Evolutionary conservation across 148 eudicot species (phyloP), one percentile per base, ranked within the genome.

Genomic region (Chenopodium album): DNA sequence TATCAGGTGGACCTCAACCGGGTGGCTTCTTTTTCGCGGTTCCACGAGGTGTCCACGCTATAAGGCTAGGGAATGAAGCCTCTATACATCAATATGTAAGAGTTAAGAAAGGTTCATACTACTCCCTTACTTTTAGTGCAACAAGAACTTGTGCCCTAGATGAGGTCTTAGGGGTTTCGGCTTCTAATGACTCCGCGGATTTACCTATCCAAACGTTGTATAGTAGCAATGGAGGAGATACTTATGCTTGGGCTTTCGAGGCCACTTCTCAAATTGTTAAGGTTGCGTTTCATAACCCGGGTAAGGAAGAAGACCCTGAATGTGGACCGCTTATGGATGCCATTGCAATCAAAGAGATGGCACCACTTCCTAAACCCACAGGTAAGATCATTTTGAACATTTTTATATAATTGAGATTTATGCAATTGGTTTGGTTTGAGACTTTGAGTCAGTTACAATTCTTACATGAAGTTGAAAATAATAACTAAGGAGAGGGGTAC

Each of bases 301-400:
- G 92, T 5, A 14, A 80, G 31, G 89, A 92, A 65, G 98, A 94
- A 47, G 97, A 93, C 46, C 95, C 93, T 0, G 56, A 89, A 26
- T 94, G 98, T 87, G 97, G 98, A 1, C 97, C 97, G 4, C 89
- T 94, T 23, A 37, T 94, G 76, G 97, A 94, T 84, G 89, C 91
- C 54, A 68, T 94, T 68, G 92, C 98, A 9, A 89, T 94, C 77
- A 92, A 93, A 72, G 86, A 89, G 71, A 77, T 91, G 79, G 32
- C 2, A 4, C 89, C 90, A 28, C 84, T 81, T 11, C 80, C 28
- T 4, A 76, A 48, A 70, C 44, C 84, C 1, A 83, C 7, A 80
- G 94, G 97, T 92, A 82, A 29, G 12, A 69, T 6, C 34, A 17
- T 2, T 56, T 41, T 41, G 44, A 41, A 41, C 44, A 28, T 28